Conservation (phyloP, 1,284 basidiomycete genomes). For the Dichomitus squalens region DNA sequence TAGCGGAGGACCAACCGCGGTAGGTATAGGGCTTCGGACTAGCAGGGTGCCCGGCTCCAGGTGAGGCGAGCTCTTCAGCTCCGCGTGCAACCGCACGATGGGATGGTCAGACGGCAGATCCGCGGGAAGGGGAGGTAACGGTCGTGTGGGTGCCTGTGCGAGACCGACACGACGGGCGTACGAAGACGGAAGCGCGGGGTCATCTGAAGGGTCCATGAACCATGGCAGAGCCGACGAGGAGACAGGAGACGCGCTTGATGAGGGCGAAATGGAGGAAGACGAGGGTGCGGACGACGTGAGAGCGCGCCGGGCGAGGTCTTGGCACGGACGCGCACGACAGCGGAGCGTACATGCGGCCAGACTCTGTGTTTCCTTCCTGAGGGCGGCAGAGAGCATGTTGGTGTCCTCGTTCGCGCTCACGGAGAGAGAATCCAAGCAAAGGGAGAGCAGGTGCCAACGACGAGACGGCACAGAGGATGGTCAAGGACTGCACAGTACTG, state of each 20-base stretch:
- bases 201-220: constrained; percentile 53
- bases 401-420: background rate
- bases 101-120: constrained; percentile 43
- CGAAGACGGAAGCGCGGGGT: constrained; percentile 1
- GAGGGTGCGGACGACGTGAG: constrained; percentile 17
- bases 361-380: constrained; percentile 5
- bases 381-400: constrained; percentile 9
- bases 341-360: constrained; percentile 3
- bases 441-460: background rate
- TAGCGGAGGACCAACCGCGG: constrained; percentile 54
- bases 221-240: constrained; percentile 39
- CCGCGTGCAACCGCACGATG: constrained; percentile 47
- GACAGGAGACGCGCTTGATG: constrained; percentile 6
- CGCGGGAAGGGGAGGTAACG: constrained; percentile 44
- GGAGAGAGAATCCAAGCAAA: background rate
- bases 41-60: constrained; percentile 58
- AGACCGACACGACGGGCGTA: constrained; percentile 27
- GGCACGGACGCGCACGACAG: constrained; percentile 1
- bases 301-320: constrained; percentile 14
- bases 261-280: background rate
- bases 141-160: constrained; percentile 26
- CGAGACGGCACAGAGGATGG: background rate
- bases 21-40: constrained; percentile 49
- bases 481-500: background rate
- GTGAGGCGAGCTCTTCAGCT: constrained; percentile 59